A percentile compares a stretch with the other conserved stretches of the same genome.
Evolutionary conservation across 2,329 filamentous ascomycete species (phyloP).

Genomic region (Alternaria alternata): DNA sequence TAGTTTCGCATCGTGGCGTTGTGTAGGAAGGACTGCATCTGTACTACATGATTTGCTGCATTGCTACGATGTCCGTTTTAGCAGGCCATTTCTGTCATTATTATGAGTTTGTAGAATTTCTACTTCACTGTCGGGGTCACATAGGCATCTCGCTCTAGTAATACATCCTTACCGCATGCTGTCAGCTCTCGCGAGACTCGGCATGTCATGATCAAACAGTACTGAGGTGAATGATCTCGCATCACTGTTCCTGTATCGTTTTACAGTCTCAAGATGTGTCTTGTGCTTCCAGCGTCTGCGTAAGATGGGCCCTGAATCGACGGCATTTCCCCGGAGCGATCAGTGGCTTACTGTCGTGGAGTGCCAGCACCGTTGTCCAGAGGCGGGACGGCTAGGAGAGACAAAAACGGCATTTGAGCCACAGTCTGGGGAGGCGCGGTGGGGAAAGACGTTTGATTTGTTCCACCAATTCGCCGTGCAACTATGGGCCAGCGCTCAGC

Average conservation of each 20-base stretch:
- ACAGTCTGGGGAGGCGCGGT: conserved; percentile 25
- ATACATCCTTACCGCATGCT: conserved; percentile 15
- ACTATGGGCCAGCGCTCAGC: conserved; percentile 23
- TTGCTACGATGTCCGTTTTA: conserved; percentile 30
- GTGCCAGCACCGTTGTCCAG: conserved; percentile 28
- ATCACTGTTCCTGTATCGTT: conserved; percentile 1
- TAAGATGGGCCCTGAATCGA: not conserved
- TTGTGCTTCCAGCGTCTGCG: not conserved
- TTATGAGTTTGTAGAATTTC: conserved; percentile 13
- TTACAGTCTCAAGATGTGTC: conserved; percentile 8
- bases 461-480: conserved; percentile 28
- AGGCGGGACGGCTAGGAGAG: conserved; percentile 23
- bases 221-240: not conserved
- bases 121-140: not conserved
- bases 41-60: conserved; percentile 41
- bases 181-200: conserved; percentile 6
- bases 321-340: conserved; percentile 1
- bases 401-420: conserved; percentile 26
- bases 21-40: conserved; percentile 35
- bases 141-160: conserved; percentile 17
- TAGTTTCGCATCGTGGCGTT: conserved; percentile 44
- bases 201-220: not conserved
- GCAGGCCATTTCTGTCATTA: conserved; percentile 9
- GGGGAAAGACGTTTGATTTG: conserved; percentile 25
- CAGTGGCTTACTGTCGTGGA: conserved; percentile 33